phyloP scores from a whole-genome alignment of 1,139 yeast species.

The Yamadazyma atlantica region DNA sequence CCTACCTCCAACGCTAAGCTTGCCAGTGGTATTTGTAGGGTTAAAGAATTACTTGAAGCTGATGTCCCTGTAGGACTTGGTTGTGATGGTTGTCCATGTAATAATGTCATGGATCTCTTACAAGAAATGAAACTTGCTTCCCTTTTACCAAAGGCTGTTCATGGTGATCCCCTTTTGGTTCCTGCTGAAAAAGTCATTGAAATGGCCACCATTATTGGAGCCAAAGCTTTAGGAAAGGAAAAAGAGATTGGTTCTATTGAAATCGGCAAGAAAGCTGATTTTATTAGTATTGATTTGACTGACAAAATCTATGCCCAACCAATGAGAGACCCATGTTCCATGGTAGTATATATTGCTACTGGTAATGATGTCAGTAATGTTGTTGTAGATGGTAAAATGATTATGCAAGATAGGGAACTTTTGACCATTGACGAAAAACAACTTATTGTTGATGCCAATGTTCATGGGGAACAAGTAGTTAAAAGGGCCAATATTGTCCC shows the following conservation, averaged over 20 bases:
- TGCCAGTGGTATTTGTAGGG: conserved; percentile 23
- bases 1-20: conserved; percentile 27
- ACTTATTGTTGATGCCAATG: conserved; percentile 17
- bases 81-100: conserved; percentile 22
- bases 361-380: conserved; percentile 20
- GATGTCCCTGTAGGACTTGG: conserved; percentile 23
- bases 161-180: conserved; percentile 18
- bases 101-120: conserved; percentile 20
- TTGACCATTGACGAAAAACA: conserved; percentile 20
- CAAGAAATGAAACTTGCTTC: conserved; percentile 26
- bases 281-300: conserved; percentile 17
- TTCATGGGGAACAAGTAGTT: conserved; percentile 12
- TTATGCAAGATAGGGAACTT: conserved; percentile 15
- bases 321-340: conserved; percentile 18
- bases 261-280: conserved; percentile 24
- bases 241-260: conserved; percentile 21
- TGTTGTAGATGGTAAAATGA: conserved; percentile 18
- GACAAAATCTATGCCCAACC: conserved; percentile 17
- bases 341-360: conserved; percentile 21
- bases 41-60: conserved; percentile 21
- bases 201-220: conserved; percentile 19
- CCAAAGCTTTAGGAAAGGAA: conserved; percentile 17
- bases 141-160: conserved; percentile 22
- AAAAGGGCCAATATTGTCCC: conserved; percentile 7
- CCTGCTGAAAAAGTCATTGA: conserved; percentile 23